phyloP scores from a whole-genome alignment of 768 basidiomycete genomes.

The Phaeotremella skinneri region DNA sequence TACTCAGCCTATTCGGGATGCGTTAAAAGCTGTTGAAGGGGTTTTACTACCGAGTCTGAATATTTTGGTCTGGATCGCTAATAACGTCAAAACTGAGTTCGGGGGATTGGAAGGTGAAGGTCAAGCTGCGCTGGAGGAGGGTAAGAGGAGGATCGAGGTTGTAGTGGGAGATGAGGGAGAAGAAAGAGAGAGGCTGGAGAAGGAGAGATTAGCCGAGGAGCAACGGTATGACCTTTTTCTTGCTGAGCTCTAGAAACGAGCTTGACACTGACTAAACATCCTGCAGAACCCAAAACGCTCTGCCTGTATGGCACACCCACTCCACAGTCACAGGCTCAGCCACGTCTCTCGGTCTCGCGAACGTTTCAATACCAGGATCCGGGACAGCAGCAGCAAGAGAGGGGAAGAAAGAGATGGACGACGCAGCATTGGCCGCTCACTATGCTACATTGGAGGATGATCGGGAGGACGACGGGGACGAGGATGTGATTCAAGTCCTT shows the following conservation, averaged over 20 bases:
- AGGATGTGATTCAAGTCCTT: background rate
- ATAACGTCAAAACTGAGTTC: conserved; percentile 61
- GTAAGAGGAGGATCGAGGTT: conserved; percentile 75
- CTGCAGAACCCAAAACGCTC: conserved; percentile 70
- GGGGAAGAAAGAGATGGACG: conserved; percentile 18
- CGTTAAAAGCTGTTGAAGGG: conserved; percentile 81
- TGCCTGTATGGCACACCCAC: conserved; percentile 93
- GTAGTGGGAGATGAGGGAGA: conserved; percentile 71
- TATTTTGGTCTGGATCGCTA: conserved; percentile 76
- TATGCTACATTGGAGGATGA: conserved; percentile 26
- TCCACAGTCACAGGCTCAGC: conserved; percentile 92
- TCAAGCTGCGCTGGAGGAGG: conserved; percentile 48
- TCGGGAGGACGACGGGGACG: conserved; percentile 14
- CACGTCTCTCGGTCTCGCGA: conserved; percentile 70
- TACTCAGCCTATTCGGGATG: conserved; percentile 81
- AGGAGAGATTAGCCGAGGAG: conserved; percentile 73
- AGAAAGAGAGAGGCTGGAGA: conserved; percentile 70
- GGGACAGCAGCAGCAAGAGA: conserved; percentile 10
- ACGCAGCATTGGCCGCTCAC: conserved; percentile 9
- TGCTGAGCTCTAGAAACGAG: background rate
- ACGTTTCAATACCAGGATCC: background rate
- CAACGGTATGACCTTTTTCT: conserved; percentile 58
- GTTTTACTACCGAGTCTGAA: conserved; percentile 71
- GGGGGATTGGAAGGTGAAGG: conserved; percentile 72
- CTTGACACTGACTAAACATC: conserved; percentile 2